Base-by-base conservation (phyloP, 176 grass and related monocot species). In the Oryza officinalis region DNA sequence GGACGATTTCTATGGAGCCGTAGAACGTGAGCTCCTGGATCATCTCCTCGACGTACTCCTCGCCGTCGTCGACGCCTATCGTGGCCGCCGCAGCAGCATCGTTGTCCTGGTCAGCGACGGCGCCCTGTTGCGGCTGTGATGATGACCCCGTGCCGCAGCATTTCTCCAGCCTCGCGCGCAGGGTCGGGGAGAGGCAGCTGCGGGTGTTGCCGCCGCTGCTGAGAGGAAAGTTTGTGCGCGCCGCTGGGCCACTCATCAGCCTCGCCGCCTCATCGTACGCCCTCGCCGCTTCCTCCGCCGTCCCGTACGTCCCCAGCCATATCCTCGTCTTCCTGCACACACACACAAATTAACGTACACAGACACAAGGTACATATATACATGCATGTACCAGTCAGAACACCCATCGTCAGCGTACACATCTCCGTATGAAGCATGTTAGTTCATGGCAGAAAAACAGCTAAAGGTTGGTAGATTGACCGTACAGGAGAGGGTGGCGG, bases 191-290 rank as follows among this genome's bases (percentile, higher is more conserved):
- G 26, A 97, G 71, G 45, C 33, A 41, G 45, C 57, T 18, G 47
- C 70, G 26, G 13, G 38, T 8, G 7, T 38, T 38, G 4, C 38
- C 72, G 13, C 41, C 31, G 69, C 45, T 68, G 30, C 4, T 17
- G 0, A 18, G 15, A 0, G 92, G 90, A 75, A 94, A 97, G 86
- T 97, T 94, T 78, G 95, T 97, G 78, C 84, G 80, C 32, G 95
- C 95, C 44, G 38, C 41, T 3, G 90, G 61, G 3, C 88, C 92
- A 72, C 95, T 89, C 81, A 97, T 92, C 25, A 97, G 82, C 30
- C 92, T 18, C 66, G 95, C 95, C 23, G 95, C 95, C 89, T 97
- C 95, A 33, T 97, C 95, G 70, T 97, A 97, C 13, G 95, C 95
- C 77, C 90, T 47, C 30, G 95, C 95, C 28, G 95, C 95, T 54